Evolutionary conservation across 2,329 filamentous ascomycete genomes (phyloP).

Genomic region (Penicillium sp.): DNA sequence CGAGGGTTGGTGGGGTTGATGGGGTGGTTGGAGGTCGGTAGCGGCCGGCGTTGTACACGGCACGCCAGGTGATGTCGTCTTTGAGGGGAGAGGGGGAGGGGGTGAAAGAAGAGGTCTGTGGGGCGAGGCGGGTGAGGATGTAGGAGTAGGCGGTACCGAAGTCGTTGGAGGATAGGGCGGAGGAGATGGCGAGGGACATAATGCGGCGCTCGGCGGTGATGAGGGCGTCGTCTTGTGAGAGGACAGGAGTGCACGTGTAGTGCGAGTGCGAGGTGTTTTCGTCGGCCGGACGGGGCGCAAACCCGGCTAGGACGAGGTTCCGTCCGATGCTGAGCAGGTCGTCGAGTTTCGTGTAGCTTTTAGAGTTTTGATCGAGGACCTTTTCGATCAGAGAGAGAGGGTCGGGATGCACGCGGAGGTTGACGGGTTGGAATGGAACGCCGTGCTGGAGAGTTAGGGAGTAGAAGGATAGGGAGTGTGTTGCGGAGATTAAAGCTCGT

Average conservation of each 20-base stretch:
- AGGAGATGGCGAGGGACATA: conserved; percentile 51
- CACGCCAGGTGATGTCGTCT: conserved; percentile 68
- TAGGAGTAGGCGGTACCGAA: conserved; percentile 70
- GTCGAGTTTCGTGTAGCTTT: conserved; percentile 67
- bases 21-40: conserved; percentile 48
- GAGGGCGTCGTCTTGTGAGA: conserved; percentile 33
- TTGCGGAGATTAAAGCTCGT: conserved; percentile 62
- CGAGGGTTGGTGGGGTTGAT: conserved; percentile 38
- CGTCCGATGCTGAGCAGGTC: conserved; percentile 66
- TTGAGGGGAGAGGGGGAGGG: conserved; percentile 34
- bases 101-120: conserved; percentile 38
- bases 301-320: conserved; percentile 58
- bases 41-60: conserved; percentile 65
- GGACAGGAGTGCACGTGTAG: conserved; percentile 6
- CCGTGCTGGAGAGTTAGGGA: conserved; percentile 67
- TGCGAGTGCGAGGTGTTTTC: conserved; percentile 24
- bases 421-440: conserved; percentile 69
- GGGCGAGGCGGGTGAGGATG: conserved; percentile 62
- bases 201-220: conserved; percentile 52
- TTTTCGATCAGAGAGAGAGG: conserved; percentile 64
- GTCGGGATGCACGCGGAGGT: conserved; percentile 66
- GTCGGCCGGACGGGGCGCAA: conserved; percentile 34
- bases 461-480: conserved; percentile 69
- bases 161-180: conserved; percentile 49
- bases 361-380: conserved; percentile 65